Conservation (phyloP, 2,329 filamentous ascomycete genomes). For the Sclerotinia trifoliorum region DNA sequence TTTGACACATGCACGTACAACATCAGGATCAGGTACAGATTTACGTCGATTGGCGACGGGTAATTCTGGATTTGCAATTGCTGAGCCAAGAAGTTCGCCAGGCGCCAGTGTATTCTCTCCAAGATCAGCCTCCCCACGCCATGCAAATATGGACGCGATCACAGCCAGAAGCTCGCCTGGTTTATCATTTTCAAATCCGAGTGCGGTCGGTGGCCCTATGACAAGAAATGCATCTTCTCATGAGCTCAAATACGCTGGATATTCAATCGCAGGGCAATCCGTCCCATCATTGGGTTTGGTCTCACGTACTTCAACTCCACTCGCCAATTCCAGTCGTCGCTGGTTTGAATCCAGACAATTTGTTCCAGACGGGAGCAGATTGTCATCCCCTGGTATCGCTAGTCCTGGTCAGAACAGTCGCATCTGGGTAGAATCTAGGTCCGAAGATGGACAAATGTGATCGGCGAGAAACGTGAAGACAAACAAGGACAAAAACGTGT, state of each 20-base stretch:
- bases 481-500: background rate
- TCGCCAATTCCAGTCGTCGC: background rate
- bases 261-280: background rate
- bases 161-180: constrained; percentile 14
- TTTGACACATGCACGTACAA: background rate
- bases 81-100: background rate
- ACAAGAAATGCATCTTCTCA: background rate
- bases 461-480: background rate
- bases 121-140: background rate
- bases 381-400: background rate
- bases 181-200: background rate
- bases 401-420: background rate
- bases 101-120: background rate
- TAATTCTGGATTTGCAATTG: background rate
- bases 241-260: background rate
- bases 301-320: background rate
- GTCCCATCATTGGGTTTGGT: background rate
- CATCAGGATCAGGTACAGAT: constrained; percentile 6
- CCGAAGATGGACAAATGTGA: background rate
- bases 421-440: background rate
- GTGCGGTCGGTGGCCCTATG: background rate
- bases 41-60: background rate
- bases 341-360: constrained; percentile 7
- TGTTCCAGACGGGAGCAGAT: background rate
- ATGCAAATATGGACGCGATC: background rate